These are phyloP conservation scores for Geosmithia flava DNA, from an alignment of 2,329 filamentous ascomycete genomes.

Conservation along the genomic window DNA sequence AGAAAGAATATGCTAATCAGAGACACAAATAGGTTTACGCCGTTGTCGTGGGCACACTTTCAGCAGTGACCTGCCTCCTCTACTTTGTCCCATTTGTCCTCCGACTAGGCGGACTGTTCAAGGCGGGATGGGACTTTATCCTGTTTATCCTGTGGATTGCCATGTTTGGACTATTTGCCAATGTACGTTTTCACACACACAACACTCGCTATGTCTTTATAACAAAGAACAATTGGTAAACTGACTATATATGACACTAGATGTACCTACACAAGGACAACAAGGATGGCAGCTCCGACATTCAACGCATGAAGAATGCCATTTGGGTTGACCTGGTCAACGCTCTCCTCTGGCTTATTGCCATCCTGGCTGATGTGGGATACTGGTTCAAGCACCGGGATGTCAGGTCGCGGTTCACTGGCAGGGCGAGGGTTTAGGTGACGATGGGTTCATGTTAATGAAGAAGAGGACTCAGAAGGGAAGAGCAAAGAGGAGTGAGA, in stretches of 20 bases:
- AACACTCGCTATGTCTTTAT: neutral
- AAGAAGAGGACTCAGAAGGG: constrained; percentile 1
- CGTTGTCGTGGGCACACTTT: constrained; percentile 53
- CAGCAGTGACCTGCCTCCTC: constrained; percentile 49
- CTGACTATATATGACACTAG: too few relatives aligned
- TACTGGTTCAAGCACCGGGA: constrained; percentile 49
- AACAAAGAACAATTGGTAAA: too few relatives aligned
- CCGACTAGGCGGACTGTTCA: constrained; percentile 28
- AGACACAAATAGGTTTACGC: constrained; percentile 48
- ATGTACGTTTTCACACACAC: constrained; percentile 21
- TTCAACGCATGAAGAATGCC: constrained; percentile 72
- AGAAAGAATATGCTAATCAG: neutral
- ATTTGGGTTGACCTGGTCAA: constrained; percentile 74
- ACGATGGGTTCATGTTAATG: constrained; percentile 4
- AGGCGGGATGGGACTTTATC: constrained; percentile 58
- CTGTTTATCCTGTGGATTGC: constrained; percentile 70
- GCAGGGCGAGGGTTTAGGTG: constrained; percentile 37
- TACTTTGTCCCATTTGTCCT: constrained; percentile 54
- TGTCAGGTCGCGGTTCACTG: constrained; percentile 42
- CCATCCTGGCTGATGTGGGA: constrained; percentile 37
- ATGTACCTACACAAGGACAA: constrained; percentile 63
- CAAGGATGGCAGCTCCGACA: constrained; percentile 42
- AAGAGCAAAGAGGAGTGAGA: too few relatives aligned
- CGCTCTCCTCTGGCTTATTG: constrained; percentile 64
- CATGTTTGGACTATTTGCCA: constrained; percentile 74